Base-by-base conservation (phyloP, 2,329 filamentous ascomycete species). In the Cytospora mali region DNA sequence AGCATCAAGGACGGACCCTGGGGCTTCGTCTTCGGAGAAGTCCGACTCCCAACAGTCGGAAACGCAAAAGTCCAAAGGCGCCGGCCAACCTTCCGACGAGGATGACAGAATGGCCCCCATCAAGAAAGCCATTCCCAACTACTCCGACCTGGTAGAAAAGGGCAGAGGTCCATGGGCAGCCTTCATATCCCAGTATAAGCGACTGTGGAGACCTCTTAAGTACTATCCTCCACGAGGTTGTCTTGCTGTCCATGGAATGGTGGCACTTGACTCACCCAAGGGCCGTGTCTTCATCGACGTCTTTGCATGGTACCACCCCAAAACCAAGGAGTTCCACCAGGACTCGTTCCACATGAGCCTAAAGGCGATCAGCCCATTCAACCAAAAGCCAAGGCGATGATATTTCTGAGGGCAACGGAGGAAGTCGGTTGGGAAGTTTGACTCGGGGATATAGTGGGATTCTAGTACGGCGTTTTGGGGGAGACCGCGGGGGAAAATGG, bases 261-360 rank as follows among this genome's bases (percentile, higher is more conserved):
- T 88, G 2, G 81, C 86, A 65, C 62, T 87, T 2, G 75, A 80
- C 48, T 77, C 81, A 2, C 71, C 79, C 2, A 77, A 73, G 25
- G 78, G 79, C 1, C 75, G 75, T 55, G 70, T 87, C 60, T 77
- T 79, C 2, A 74, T 87, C 14, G 81, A 85, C 64, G 83, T 84
- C 2, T 63, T 73, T 13, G 81, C 77, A 2, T 84, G 80, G 72
- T 88, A 83, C 72, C 79, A 88, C 69, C 84, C 85, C 1, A 82
- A 84, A 70, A 79, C 78, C 48, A 77, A 78, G 64, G 75, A 73
- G 52, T 84, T 78, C 57, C 76, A 82, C 60, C 49, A 61, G 14
- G 70, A 68, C 18, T 76, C 73, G 55, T 70, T 76, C 68, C 54
- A 65, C 33, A 75, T 81, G 52, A 69, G 72, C n/a, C 67, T 83